Base-by-base conservation (phyloP, 345 rosid genomes). In the Brassica nigra region DNA sequence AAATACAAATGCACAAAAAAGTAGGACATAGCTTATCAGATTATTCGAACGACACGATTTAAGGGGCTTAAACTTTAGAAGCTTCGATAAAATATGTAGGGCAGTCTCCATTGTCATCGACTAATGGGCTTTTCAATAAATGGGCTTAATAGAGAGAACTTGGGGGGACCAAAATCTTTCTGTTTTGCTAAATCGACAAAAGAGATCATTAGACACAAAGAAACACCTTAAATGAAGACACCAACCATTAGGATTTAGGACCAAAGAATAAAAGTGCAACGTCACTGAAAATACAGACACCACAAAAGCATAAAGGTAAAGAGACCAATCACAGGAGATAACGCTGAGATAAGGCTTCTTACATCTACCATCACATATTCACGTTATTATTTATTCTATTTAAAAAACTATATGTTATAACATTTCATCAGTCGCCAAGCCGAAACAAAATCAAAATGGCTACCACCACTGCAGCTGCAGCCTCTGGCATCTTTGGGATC, bases 401-500 rank as follows among this genome's bases (percentile, higher is more conserved):
- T 47, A 11, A 15, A 54, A 55, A 57, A 71, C 80, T 65, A 64
- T 65, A 65, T 70, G 76, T 80, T 64, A 14, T 57, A 64, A 80
- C 68, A 70, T 71, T 55, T 75, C 73, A n/a, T 75, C 76, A 75
- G 10, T 69, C 73, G 29, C 80, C 29, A 15, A 62, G 31, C 76
- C 54, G 29, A 29, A 37, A 31, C 4, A 23, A 27, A 39, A 29
- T 39, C 39, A 61, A 18, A 44, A 78, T 81, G 83, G 74, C 83
- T 44, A 76, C 84, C 44, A 61, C 88, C 80, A 76, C 87, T 12
- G 84, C 88, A 0, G 89, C 91, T 16, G 62, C 88, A 69, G 77
- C 86, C 14, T 89, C 97, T 1, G 78, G 80, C 44, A 87, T 92
- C 86, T 84, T 88, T 5, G 89, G 94, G 16, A 78, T 84, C 71